These are phyloP conservation scores for Pseudoturritis turrita DNA, from an alignment of 345 rosid species.

Conservation along the genomic window DNA sequence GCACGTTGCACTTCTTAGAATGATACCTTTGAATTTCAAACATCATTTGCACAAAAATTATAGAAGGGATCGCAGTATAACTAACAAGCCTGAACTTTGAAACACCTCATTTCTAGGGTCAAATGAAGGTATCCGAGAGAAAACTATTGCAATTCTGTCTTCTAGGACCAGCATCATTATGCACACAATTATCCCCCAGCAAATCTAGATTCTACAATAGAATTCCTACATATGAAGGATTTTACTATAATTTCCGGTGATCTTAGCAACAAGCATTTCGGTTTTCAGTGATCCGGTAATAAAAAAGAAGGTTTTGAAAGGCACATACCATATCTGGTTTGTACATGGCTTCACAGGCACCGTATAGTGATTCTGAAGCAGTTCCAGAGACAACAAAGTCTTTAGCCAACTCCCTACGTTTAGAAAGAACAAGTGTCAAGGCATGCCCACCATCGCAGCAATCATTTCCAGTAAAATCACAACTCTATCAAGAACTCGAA, in stretches of 20 bases:
- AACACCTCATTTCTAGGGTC: not conserved
- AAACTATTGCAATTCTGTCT: not conserved
- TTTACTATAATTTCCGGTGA: not conserved
- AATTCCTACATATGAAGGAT: not conserved
- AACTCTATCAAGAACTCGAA: not conserved
- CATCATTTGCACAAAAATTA: not conserved
- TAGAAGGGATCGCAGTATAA: not conserved
- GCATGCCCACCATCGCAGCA: not conserved
- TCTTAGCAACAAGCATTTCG: not conserved
- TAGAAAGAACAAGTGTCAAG: not conserved
- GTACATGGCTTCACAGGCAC: conserved; percentile 93
- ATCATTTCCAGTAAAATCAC: not conserved
- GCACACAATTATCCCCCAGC: not conserved
- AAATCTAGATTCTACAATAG: not conserved
- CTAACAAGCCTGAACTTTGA: not conserved
- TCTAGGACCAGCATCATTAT: not conserved
- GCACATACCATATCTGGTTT: conserved; percentile 82
- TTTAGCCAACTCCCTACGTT: conserved; percentile 82
- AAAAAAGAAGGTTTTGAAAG: not conserved
- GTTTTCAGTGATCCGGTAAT: not conserved
- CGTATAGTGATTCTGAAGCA: conserved; percentile 91
- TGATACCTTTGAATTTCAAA: not conserved
- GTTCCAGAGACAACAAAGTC: conserved; percentile 96
- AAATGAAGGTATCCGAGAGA: not conserved
- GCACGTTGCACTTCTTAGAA: not conserved